A percentile compares a stretch with the other conserved stretches of the same genome.
Evolutionary conservation across 2,329 filamentous ascomycete genomes (phyloP).

Genomic region (Diaporthe aspalathi): DNA sequence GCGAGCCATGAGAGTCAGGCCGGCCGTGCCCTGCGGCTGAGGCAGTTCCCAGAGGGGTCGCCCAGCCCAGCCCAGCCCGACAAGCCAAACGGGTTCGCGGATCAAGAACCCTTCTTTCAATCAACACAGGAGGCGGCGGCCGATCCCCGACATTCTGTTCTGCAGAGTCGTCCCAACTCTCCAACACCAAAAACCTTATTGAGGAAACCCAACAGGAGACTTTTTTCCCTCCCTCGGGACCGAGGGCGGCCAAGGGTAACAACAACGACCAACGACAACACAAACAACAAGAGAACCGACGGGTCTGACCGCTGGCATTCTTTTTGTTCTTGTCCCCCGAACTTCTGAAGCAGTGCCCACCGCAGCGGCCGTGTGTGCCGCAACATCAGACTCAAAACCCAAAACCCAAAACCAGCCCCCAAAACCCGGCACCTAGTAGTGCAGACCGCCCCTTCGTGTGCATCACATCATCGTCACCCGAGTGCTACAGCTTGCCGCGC

Average conservation of each 20-base stretch:
- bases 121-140: background rate
- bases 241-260: background rate
- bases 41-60: background rate
- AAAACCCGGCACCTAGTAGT: slow-evolving; percentile 24
- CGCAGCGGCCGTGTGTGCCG: background rate
- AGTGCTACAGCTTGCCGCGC: background rate
- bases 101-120: background rate
- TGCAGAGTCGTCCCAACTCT: slow-evolving; percentile 18
- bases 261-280: no score
- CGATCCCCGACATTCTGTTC: background rate
- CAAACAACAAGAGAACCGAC: no score
- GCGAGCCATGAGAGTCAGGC: slow-evolving; percentile 21
- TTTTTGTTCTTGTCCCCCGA: background rate
- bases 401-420: background rate
- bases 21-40: slow-evolving; percentile 29
- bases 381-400: slow-evolving; percentile 24
- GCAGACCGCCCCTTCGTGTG: slow-evolving; percentile 6
- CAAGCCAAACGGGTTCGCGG: background rate
- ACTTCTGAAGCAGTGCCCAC: slow-evolving; percentile 26
- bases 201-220: background rate
- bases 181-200: slow-evolving; percentile 15
- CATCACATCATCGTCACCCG: background rate
- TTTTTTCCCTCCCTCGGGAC: background rate
- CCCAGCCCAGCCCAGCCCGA: slow-evolving; percentile 1
- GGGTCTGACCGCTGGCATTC: background rate